Conservation (phyloP, 2,329 filamentous ascomycete species). For the Diaporthe helianthi region DNA sequence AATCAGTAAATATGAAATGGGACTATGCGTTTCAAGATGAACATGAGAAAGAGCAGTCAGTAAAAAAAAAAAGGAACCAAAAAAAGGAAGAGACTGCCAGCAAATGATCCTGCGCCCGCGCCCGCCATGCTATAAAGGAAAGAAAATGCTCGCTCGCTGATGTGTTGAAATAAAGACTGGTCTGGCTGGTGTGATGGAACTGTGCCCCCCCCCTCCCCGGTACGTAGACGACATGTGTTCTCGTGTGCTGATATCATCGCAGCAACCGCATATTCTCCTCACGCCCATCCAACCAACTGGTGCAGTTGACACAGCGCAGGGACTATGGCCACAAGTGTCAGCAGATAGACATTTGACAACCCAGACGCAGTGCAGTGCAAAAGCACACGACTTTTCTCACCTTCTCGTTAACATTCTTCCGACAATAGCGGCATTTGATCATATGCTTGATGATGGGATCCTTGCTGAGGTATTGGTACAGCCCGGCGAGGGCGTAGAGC, state of each 20-base stretch:
- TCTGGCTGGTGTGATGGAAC: background rate
- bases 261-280: conserved; percentile 46
- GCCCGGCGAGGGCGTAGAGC: conserved; percentile 67
- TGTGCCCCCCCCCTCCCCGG: too few species aligned
- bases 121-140: background rate
- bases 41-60: background rate
- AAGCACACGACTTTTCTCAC: conserved; percentile 46
- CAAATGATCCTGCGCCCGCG: background rate
- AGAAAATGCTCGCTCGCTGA: conserved; percentile 2
- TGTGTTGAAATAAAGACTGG: background rate
- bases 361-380: background rate
- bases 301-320: conserved; percentile 56
- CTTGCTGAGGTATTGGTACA: conserved; percentile 66
- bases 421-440: conserved; percentile 72
- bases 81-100: background rate
- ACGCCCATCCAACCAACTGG: conserved; percentile 59
- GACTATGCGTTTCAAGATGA: conserved; percentile 16
- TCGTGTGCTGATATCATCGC: background rate
- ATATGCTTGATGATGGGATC: conserved; percentile 76
- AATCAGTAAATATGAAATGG: conserved; percentile 18
- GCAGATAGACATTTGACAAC: background rate
- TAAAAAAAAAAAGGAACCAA: too few species aligned
- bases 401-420: conserved; percentile 68
- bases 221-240: too few species aligned
- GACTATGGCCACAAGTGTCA: conserved; percentile 42